phyloP scores from a whole-genome alignment of 371 early-diverging fungal species.

The Astathelohania contejeani region DNA sequence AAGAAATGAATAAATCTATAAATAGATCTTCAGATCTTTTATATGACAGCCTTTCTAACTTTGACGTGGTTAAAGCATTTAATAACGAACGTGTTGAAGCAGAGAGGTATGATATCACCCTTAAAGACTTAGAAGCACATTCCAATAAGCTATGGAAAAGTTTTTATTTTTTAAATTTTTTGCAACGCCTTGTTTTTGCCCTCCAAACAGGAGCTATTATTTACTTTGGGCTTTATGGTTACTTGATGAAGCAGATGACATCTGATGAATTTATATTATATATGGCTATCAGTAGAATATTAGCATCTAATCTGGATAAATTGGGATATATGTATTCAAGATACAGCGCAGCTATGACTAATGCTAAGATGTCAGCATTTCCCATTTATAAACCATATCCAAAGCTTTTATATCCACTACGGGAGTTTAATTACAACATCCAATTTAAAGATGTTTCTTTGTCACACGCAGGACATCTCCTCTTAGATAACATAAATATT shows the following conservation, averaged over 20 bases:
- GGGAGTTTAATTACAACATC: slow-evolving; percentile 15
- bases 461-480: slow-evolving; percentile 5
- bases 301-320: slow-evolving; percentile 23
- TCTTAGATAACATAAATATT: slow-evolving; percentile 40
- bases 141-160: slow-evolving; percentile 20
- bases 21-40: slow-evolving; percentile 30
- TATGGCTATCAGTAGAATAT: slow-evolving; percentile 19
- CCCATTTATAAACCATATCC: not conserved
- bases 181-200: slow-evolving; percentile 31
- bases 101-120: slow-evolving; percentile 22
- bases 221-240: slow-evolving; percentile 16
- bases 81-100: slow-evolving; percentile 33
- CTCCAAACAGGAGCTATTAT: slow-evolving; percentile 21
- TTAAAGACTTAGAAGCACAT: slow-evolving; percentile 18
- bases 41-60: slow-evolving; percentile 39
- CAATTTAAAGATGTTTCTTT: slow-evolving; percentile 19
- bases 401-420: not conserved
- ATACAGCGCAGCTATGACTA: slow-evolving; percentile 33
- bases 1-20: slow-evolving; percentile 22
- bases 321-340: slow-evolving; percentile 46
- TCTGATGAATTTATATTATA: slow-evolving; percentile 21
- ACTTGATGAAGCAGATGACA: slow-evolving; percentile 14
- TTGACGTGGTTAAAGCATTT: slow-evolving; percentile 35
- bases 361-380: slow-evolving; percentile 10
- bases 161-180: slow-evolving; percentile 43